Conservation (phyloP, 257 asterid species). For the Oldenlandia corymbosa region DNA sequence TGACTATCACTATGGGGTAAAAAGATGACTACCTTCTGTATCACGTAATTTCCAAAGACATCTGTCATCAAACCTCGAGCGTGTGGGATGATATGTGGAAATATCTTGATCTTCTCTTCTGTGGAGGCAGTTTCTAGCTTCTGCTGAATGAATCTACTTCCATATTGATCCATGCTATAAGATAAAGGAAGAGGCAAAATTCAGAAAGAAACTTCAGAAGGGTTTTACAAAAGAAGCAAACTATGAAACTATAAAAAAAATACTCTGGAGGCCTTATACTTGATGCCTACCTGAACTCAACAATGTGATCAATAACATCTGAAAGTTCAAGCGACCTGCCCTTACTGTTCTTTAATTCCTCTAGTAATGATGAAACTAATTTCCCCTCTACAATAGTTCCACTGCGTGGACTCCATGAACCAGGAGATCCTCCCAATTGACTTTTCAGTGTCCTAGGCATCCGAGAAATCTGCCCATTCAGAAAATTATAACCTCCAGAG, state of each 20-base stretch:
- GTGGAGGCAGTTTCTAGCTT: conserved; percentile 71
- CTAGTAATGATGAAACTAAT: conserved; percentile 38
- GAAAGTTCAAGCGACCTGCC: conserved; percentile 58
- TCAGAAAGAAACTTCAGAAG: conserved; percentile 9
- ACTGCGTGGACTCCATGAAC: conserved; percentile 31
- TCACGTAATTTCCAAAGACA: conserved; percentile 86
- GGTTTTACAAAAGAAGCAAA: conserved; percentile 4
- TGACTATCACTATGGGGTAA: neutral
- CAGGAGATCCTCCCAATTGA: conserved; percentile 34
- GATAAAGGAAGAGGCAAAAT: conserved; percentile 8
- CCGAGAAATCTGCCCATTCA: conserved; percentile 38
- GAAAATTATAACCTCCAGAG: conserved; percentile 33
- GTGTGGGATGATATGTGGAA: conserved; percentile 57
- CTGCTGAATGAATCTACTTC: conserved; percentile 94
- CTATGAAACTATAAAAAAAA: neutral
- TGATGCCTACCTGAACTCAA: conserved; percentile 65
- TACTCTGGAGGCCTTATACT: neutral
- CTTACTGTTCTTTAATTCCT: conserved; percentile 63
- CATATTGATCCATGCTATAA: conserved; percentile 77
- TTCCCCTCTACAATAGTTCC: conserved; percentile 41
- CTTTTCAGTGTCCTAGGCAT: conserved; percentile 27
- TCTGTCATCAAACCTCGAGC: conserved; percentile 71
- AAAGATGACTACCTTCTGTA: conserved; percentile 63
- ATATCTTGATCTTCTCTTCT: conserved; percentile 66
- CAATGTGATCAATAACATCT: conserved; percentile 55